Conservation (phyloP, 2,329 filamentous ascomycete species). For the Aureobasidium uvarum region DNA sequence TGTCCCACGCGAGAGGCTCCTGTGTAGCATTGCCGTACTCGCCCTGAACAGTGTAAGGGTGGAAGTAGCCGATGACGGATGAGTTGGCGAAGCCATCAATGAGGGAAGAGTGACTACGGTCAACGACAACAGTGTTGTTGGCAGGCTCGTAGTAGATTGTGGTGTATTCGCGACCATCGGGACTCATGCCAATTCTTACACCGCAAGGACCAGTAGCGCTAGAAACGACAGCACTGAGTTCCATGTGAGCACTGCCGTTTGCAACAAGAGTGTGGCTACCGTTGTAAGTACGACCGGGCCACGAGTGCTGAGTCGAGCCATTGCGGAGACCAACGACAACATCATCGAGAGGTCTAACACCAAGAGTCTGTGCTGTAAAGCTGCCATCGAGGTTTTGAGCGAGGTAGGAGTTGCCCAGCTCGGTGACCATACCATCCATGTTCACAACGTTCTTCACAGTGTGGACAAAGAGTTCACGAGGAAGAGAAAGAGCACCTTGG, state of each 20-base stretch:
- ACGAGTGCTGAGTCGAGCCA: slow-evolving; percentile 33
- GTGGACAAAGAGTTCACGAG: slow-evolving; percentile 50
- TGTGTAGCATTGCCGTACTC: slow-evolving; percentile 31
- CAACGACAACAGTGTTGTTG: slow-evolving; percentile 49
- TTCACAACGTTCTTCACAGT: slow-evolving; percentile 44
- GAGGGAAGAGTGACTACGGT: slow-evolving; percentile 45
- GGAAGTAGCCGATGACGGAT: slow-evolving; percentile 49
- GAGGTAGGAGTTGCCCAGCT: slow-evolving; percentile 40
- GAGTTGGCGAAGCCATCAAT: slow-evolving; percentile 46
- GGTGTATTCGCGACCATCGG: slow-evolving; percentile 47
- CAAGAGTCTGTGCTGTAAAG: slow-evolving; percentile 47
- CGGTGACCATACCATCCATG: slow-evolving; percentile 37
- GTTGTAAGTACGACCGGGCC: slow-evolving; percentile 33
- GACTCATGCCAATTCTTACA: slow-evolving; percentile 46
- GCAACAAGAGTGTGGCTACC: slow-evolving; percentile 33
- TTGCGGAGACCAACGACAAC: slow-evolving; percentile 45
- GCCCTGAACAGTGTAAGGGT: slow-evolving; percentile 42
- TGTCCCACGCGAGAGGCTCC: slow-evolving; percentile 45
- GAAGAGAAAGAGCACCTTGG: slow-evolving; percentile 46
- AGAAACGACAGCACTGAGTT: slow-evolving; percentile 44
- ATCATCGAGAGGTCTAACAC: slow-evolving; percentile 46
- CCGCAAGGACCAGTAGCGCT: slow-evolving; percentile 44
- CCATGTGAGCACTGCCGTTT: slow-evolving; percentile 41
- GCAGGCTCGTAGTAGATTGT: slow-evolving; percentile 47
- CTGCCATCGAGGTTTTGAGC: slow-evolving; percentile 36